These are phyloP conservation scores for Seiridium unicorne DNA, from an alignment of 2,329 filamentous ascomycete genomes.

Conservation along the genomic window DNA sequence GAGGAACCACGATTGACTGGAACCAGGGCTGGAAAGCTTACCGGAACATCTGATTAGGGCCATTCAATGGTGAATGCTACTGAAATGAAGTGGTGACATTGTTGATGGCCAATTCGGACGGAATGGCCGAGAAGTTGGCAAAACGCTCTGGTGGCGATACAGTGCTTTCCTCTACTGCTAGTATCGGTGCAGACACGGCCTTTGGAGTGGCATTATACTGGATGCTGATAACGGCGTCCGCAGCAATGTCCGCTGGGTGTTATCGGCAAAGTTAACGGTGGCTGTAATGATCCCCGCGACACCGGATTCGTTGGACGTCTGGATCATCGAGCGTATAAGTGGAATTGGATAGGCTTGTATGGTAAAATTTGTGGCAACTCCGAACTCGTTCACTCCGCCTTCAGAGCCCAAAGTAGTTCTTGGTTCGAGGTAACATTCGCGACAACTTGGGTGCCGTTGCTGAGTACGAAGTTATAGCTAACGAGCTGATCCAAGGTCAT, in stretches of 20 bases:
- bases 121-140: constrained; percentile 29
- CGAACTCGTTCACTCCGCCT: neutral
- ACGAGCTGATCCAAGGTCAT: neutral
- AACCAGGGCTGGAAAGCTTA: constrained; percentile 10
- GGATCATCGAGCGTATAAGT: constrained; percentile 28
- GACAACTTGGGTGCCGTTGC: neutral
- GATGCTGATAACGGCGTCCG: constrained; percentile 30
- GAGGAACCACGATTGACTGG: neutral
- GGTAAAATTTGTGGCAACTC: neutral
- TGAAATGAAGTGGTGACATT: constrained; percentile 25
- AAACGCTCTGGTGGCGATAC: constrained; percentile 30
- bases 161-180: constrained; percentile 32
- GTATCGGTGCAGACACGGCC: constrained; percentile 16
- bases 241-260: constrained; percentile 21
- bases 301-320: constrained; percentile 24
- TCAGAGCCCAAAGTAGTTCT: constrained; percentile 1
- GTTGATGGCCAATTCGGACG: constrained; percentile 16
- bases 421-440: neutral
- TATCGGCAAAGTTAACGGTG: constrained; percentile 19
- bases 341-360: constrained; percentile 10
- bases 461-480: neutral
- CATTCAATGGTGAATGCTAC: constrained; percentile 25
- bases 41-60: constrained; percentile 34
- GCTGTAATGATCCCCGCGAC: constrained; percentile 25
- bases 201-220: constrained; percentile 27